Conservation (phyloP, 2,329 filamentous ascomycete species). For the Claviceps purpurea region DNA sequence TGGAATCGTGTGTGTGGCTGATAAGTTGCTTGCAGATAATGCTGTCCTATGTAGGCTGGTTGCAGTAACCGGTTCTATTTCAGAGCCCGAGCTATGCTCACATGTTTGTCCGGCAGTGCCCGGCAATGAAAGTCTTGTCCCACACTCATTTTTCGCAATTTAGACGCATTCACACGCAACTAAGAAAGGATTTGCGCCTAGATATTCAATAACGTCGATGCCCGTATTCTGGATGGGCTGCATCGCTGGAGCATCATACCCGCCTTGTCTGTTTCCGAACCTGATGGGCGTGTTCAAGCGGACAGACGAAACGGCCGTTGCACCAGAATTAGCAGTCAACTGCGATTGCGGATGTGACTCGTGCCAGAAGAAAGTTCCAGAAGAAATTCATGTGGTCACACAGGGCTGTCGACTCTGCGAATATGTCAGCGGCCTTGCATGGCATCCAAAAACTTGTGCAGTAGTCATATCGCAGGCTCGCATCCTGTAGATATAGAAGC, state of each 20-base stretch:
- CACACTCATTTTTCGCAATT: background rate
- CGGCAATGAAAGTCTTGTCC: background rate
- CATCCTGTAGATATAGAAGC: too few species aligned
- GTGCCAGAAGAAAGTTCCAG: background rate
- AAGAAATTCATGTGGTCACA: background rate
- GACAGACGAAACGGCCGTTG: background rate
- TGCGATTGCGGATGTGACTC: background rate
- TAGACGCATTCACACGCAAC: background rate
- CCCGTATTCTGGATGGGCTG: background rate
- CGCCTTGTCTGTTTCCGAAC: background rate
- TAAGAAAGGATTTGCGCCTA: background rate
- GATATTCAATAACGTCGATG: background rate
- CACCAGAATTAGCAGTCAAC: background rate
- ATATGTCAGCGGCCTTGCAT: too few species aligned
- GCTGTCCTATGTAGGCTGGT: too few species aligned
- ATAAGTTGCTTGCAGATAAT: background rate
- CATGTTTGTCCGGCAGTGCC: background rate
- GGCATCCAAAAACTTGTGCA: too few species aligned
- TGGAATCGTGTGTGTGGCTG: background rate
- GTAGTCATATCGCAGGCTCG: too few species aligned
- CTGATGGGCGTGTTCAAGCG: background rate
- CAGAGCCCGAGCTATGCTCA: background rate
- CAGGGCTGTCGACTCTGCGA: too few species aligned
- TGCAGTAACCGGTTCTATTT: background rate
- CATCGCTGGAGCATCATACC: background rate